Evolutionary conservation across 208 protist species (phyloP).

Genomic region (Phytomonas francai): DNA sequence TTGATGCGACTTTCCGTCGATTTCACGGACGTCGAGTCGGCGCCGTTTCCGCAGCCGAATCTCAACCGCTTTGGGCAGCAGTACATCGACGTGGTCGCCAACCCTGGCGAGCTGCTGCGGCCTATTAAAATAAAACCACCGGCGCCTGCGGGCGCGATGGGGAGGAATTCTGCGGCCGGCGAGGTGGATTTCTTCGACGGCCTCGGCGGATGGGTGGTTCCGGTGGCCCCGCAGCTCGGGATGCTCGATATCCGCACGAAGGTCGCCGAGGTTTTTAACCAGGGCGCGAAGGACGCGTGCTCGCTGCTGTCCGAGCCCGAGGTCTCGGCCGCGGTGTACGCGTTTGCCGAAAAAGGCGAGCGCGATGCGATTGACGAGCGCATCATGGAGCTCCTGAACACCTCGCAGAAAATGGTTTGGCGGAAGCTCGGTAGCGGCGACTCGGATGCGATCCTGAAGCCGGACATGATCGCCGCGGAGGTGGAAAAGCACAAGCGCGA

Average conservation of each 20-base stretch:
- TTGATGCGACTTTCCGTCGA: slow-evolving; percentile 79
- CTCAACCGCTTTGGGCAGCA: slow-evolving; percentile 85
- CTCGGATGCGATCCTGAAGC: slow-evolving; percentile 50
- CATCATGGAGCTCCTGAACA: slow-evolving; percentile 60
- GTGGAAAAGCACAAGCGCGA: slow-evolving; percentile 57
- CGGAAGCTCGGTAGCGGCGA: slow-evolving; percentile 43
- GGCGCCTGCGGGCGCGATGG: slow-evolving; percentile 7
- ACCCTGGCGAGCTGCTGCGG: slow-evolving; percentile 70
- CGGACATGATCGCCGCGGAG: slow-evolving; percentile 39
- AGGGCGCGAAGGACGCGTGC: slow-evolving; percentile 64
- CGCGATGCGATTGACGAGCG: slow-evolving; percentile 78
- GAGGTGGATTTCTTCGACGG: slow-evolving; percentile 3
- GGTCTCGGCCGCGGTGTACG: slow-evolving; percentile 82
- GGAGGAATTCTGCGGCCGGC: slow-evolving; percentile 1
- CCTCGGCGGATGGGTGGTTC: slow-evolving; percentile 21
- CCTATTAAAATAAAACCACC: slow-evolving; percentile 58
- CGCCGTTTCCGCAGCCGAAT: slow-evolving; percentile 81
- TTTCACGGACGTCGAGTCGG: slow-evolving; percentile 59
- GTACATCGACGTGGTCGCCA: slow-evolving; percentile 84
- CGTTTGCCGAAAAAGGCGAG: slow-evolving; percentile 84
- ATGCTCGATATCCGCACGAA: slow-evolving; percentile 80
- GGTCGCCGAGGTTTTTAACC: slow-evolving; percentile 81
- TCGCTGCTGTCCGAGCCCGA: slow-evolving; percentile 74
- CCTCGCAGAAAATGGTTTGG: slow-evolving; percentile 70
- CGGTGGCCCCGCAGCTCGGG: slow-evolving; percentile 34